These are phyloP conservation scores for Potentilla sterilis DNA, from an alignment of 306 rosid genomes.

Conservation along the genomic window DNA sequence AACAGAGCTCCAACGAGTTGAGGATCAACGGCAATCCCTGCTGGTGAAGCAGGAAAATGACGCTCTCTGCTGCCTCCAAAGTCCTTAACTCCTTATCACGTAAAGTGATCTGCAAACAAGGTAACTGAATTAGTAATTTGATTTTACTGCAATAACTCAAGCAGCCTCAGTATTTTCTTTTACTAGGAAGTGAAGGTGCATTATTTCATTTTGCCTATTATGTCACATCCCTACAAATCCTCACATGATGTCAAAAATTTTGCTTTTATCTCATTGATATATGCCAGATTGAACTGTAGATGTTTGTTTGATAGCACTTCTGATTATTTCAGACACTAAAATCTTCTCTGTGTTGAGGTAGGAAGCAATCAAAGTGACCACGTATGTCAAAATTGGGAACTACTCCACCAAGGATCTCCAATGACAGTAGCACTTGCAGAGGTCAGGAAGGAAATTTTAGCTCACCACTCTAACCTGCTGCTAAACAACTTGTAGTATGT, in stretches of 20 bases:
- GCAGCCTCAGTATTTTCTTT: not conserved
- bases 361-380: not conserved
- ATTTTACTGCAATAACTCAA: not conserved
- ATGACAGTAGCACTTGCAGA: constrained; percentile 9
- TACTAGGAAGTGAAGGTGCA: not conserved
- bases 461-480: not conserved
- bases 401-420: constrained; percentile 4
- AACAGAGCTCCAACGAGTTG: constrained; percentile 81
- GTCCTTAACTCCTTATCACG: constrained; percentile 44
- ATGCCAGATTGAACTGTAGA: not conserved
- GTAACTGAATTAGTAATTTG: constrained; percentile 21
- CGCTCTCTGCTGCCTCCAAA: constrained; percentile 50
- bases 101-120: constrained; percentile 33
- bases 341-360: not conserved
- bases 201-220: not conserved
- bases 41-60: constrained; percentile 57
- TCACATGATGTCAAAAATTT: not conserved
- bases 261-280: not conserved
- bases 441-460: not conserved
- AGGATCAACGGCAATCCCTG: constrained; percentile 62
- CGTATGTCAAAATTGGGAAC: constrained; percentile 8
- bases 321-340: not conserved
- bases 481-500: too few species aligned
- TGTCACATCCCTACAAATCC: not conserved
- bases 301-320: not conserved